Evolutionary conservation across 2,329 filamentous ascomycete genomes (phyloP), one percentile per base, ranked within the genome.

Genomic region (Aphanocladium album): DNA sequence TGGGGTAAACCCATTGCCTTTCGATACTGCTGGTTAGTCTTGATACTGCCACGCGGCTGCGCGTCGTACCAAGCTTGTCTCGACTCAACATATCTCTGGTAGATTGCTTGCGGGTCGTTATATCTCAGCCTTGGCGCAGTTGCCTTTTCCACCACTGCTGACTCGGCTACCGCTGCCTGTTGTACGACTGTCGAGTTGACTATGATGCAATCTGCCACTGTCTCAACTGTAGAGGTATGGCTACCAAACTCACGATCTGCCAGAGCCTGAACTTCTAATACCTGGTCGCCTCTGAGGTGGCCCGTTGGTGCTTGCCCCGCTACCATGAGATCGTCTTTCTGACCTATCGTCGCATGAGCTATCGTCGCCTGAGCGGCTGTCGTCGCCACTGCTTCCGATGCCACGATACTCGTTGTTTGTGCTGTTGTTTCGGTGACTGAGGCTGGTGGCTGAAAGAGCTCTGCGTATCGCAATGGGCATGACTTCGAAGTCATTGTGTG

Each of bases 11-110:
- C 50, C 57, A 63, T 64, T 43, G 62, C 64, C 61, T 62, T 65
- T 27, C 64, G 62, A 63, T 67, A 67, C 49, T 62, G 33, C 54
- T 68, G 55, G 53, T 67, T 65, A 16, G 62, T 67, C 41, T 65
- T 64, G 16, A 62, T 35, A 46, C 51, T 64, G 8, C 62, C 62
- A 30, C 41, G 57, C 25, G 62, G 64, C 54, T 64, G 64, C 16
- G 45, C 41, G 14, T 59, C 55, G 43, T 67, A 67, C 63, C 60
- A 68, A 49, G 60, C 57, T 11, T 63, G 46, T 62, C 61, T 64
- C 61, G 63, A 59, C 6, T 45, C 39, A 55, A 64, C 25, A 59
- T 67, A 68, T 63, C 63, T 50, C 23, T 62, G 41, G 60, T 67
- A 66, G 43, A 67, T 67, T 49, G 64, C 62, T 21, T 30, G 37